phyloP scores from a whole-genome alignment of 2,329 filamentous ascomycete species.

The Dactylellina haptotyla region DNA sequence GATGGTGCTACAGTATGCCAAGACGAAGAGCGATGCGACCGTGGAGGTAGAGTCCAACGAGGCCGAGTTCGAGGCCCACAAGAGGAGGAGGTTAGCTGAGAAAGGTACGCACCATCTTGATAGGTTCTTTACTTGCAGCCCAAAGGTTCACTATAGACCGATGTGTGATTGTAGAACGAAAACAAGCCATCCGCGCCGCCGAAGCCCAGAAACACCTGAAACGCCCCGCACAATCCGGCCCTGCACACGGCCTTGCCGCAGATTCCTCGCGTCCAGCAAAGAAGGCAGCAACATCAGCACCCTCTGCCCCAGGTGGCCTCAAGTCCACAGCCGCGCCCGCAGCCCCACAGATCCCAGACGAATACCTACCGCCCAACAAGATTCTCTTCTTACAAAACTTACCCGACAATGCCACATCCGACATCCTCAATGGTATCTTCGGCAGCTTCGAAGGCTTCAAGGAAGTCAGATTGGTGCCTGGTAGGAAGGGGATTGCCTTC shows the following conservation, averaged over 20 bases:
- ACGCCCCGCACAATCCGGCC: slow-evolving; percentile 63
- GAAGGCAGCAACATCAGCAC: slow-evolving; percentile 63
- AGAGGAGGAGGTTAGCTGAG: slow-evolving; percentile 82
- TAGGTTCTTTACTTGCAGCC: background rate
- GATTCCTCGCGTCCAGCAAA: slow-evolving; percentile 62
- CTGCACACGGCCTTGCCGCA: slow-evolving; percentile 56
- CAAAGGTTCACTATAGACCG: background rate
- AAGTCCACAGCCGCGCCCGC: slow-evolving; percentile 76
- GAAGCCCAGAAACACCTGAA: slow-evolving; percentile 82
- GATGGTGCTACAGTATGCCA: slow-evolving; percentile 84
- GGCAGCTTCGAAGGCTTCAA: slow-evolving; percentile 91
- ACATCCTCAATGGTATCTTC: slow-evolving; percentile 82
- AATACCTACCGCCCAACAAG: slow-evolving; percentile 97
- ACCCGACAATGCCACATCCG: slow-evolving; percentile 84
- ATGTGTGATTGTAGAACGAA: slow-evolving; percentile 68
- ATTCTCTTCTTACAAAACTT: slow-evolving; percentile 93
- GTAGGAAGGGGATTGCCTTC: slow-evolving; percentile 88
- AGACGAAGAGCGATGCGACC: slow-evolving; percentile 85
- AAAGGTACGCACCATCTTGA: slow-evolving; percentile 72
- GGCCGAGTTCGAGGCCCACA: slow-evolving; percentile 88
- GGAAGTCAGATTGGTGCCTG: slow-evolving; percentile 88
- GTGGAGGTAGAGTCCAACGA: slow-evolving; percentile 77
- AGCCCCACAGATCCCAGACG: slow-evolving; percentile 86
- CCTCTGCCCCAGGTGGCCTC: slow-evolving; percentile 74
- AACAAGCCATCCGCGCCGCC: slow-evolving; percentile 82